Percentiles rank a stretch among this genome's conserved stretches.
Evolutionary conservation across 2,329 filamentous ascomycete genomes (phyloP).

Genomic region (Fusarium sp.): DNA sequence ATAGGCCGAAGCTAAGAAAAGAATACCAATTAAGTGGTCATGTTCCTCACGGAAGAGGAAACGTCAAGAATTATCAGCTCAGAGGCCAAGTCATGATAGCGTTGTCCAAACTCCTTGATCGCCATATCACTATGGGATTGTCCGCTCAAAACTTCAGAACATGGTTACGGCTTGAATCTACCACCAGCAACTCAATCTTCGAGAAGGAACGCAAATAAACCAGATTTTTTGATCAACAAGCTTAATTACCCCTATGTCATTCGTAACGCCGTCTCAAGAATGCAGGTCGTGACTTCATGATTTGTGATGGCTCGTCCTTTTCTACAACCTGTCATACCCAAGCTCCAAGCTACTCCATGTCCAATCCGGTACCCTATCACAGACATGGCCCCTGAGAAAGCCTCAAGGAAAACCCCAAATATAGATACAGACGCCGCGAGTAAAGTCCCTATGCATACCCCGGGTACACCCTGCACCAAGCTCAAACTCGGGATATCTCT

Average conservation of each 20-base stretch:
- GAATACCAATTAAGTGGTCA: not conserved
- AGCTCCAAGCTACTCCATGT: not conserved
- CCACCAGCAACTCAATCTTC: not conserved
- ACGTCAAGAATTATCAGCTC: not conserved
- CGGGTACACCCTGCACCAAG: slow-evolving; percentile 26
- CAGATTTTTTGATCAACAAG: not conserved
- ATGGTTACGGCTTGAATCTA: not conserved
- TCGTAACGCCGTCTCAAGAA: not conserved
- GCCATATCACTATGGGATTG: not conserved
- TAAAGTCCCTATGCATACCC: not conserved
- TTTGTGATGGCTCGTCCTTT: not conserved
- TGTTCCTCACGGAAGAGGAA: not conserved
- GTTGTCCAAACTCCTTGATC: not conserved
- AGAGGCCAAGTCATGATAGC: not conserved
- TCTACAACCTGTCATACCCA: not conserved
- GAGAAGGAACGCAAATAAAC: not conserved
- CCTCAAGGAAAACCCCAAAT: not conserved
- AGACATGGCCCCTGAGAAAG: not conserved
- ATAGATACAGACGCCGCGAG: slow-evolving; percentile 3
- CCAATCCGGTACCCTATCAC: not conserved
- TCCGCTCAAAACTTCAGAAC: not conserved
- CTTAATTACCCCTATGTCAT: not conserved
- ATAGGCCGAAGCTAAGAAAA: too few species aligned
- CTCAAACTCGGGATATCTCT: slow-evolving; percentile 21
- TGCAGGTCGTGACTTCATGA: not conserved